Percentiles rank a stretch among this genome's conserved stretches.
Evolutionary conservation across 768 basidiomycete species (phyloP).

Genomic region (Boletus reticulatus): DNA sequence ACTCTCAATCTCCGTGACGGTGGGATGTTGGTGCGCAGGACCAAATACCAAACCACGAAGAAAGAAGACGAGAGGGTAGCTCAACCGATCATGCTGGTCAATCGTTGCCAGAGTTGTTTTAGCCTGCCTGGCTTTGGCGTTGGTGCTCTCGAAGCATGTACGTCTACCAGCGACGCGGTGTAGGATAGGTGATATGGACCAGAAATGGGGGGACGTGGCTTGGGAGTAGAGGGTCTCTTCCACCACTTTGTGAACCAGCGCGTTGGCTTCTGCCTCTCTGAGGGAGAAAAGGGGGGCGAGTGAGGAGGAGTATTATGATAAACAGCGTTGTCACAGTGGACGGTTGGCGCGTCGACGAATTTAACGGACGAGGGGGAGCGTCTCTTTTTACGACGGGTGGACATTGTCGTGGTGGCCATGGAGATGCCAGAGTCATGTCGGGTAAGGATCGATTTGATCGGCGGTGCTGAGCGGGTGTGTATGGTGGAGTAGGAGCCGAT

Average conservation of each 20-base stretch:
- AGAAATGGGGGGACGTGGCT: conserved; percentile 30
- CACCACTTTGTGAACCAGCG: conserved; percentile 31
- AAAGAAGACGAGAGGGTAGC: background rate
- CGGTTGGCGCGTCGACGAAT: conserved; percentile 63
- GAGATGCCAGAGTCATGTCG: conserved; percentile 50
- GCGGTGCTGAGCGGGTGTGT: conserved; percentile 20
- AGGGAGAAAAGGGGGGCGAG: conserved; percentile 12
- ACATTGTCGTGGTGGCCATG: conserved; percentile 32
- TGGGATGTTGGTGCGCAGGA: background rate
- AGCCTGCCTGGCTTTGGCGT: conserved; percentile 24
- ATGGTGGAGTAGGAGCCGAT: conserved; percentile 32
- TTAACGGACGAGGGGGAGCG: conserved; percentile 55
- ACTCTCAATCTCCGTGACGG: background rate
- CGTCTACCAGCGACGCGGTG: conserved; percentile 33
- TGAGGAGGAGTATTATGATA: conserved; percentile 14
- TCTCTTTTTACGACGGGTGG: conserved; percentile 26
- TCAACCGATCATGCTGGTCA: conserved; percentile 22
- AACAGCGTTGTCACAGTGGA: conserved; percentile 42
- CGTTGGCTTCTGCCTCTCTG: conserved; percentile 3
- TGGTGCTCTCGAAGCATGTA: conserved; percentile 10
- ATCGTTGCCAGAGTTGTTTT: conserved; percentile 26
- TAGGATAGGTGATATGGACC: conserved; percentile 31
- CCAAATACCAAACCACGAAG: background rate
- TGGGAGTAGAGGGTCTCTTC: conserved; percentile 16
- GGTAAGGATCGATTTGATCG: conserved; percentile 58